Base-by-base conservation (phyloP, 352 stramenopile species). In the Phytopythium cucurbitacearum region DNA sequence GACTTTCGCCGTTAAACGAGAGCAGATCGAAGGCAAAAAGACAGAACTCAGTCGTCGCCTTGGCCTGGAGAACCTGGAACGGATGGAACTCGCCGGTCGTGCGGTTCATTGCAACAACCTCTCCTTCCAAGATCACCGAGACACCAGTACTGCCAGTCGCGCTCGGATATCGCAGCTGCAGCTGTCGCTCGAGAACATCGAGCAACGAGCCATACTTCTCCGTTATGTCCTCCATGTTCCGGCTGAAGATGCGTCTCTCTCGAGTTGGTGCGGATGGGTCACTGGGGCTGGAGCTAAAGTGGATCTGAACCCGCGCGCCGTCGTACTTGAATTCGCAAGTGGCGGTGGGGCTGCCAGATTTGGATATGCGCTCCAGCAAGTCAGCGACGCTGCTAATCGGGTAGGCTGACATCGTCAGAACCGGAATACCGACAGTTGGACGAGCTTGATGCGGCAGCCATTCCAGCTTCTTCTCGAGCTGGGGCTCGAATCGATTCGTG, bases 311-410 rank as follows among this genome's bases (percentile, higher is more conserved):
- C 13, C 83, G 79, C 2, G 80, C 83, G 16, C 83, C 83, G 60
- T 94, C 83, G 55, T 94, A 94, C 57, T 94, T 94, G 74, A 73
- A 91, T 48, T 94, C 83, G 47, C 80, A 90, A 5, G 81, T 83
- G 10, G 76, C 80, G 13, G 57, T 63, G 40, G 51, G 52, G 28
- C 49, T 49, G 6, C 51, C 45, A 32, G 64, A 70, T 47, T 85
- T 88, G 1, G 33, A 47, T 2, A 86, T 67, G n/a, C 78, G 80
- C 28, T 60, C 59, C 11, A 87, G 12, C 4, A 85, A 69, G 5
- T 71, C 57, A 0, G 53, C 45, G n/a, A 94, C 59, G 56, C 77
- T 91, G 32, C 65, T 69, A 35, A 86, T 69, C 7, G 83, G 80
- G 43, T 91, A 90, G 13, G 80, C 83, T 16, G 79, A 77, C 83